Percentiles rank a stretch among this genome's conserved stretches.
Evolutionary conservation across 352 stramenopile species (phyloP).

Genomic region (Phytophthora syringae): DNA sequence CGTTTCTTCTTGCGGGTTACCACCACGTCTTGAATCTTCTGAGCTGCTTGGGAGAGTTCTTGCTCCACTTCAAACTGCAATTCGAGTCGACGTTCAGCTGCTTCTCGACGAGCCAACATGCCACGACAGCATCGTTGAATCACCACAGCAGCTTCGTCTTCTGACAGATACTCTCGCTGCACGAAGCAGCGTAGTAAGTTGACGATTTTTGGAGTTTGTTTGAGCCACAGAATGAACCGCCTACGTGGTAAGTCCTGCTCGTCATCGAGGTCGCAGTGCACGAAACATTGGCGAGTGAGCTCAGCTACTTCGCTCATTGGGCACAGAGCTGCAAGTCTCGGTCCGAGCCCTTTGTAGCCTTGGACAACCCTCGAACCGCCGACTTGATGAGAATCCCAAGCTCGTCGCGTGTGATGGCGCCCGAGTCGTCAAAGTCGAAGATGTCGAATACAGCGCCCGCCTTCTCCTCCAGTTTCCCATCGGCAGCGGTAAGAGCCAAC

Average conservation of each 20-base stretch:
- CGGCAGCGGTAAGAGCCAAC: constrained; percentile 52
- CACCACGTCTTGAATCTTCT: constrained; percentile 74
- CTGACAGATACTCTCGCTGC: constrained; percentile 60
- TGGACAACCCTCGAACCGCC: constrained; percentile 66
- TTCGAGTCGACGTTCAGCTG: constrained; percentile 56
- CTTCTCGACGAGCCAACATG: constrained; percentile 56
- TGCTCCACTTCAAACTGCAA: constrained; percentile 63
- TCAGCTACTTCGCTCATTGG: constrained; percentile 66
- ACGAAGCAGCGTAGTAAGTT: constrained; percentile 79
- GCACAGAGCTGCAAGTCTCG: constrained; percentile 58
- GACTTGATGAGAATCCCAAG: constrained; percentile 81
- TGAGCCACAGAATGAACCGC: constrained; percentile 63
- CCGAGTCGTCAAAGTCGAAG: constrained; percentile 79
- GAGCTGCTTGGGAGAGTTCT: constrained; percentile 58
- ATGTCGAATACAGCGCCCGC: constrained; percentile 69
- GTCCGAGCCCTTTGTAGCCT: constrained; percentile 66
- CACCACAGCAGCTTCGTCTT: constrained; percentile 57
- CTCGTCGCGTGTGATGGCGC: constrained; percentile 76
- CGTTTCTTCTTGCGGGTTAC: constrained; percentile 67
- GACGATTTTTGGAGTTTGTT: constrained; percentile 76
- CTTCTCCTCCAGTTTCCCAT: constrained; percentile 70
- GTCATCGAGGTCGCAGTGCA: constrained; percentile 67
- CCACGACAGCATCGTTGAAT: constrained; percentile 65
- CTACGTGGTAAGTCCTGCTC: constrained; percentile 67
- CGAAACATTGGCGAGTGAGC: constrained; percentile 70